Base-by-base conservation (phyloP, 768 basidiomycete genomes). In the Trametes coccinea region DNA sequence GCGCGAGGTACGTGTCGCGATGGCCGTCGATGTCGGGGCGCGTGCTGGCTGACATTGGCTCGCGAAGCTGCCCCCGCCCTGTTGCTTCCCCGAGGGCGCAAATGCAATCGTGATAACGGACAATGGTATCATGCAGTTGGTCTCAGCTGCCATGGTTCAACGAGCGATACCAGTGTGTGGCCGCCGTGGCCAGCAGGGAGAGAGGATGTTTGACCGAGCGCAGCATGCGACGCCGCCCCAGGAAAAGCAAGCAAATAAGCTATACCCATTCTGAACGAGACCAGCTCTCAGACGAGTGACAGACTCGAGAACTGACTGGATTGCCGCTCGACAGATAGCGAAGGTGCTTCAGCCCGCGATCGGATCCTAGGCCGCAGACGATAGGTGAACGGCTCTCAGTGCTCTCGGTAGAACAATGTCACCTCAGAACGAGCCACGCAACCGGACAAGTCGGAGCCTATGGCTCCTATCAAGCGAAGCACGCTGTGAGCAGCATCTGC, bases 31-130 rank as follows among this genome's bases (percentile, higher is more conserved):
- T 45, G 50, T 37, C 37, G n/a, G 30, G 39, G 50, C 50, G 40
- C 17, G 51, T n/a, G 27, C 34, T n/a, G 17, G 10, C 37, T 41
- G 31, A 27, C 45, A 46, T 27, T 47, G 29, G 29, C 39, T n/a
- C 56, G 40, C 48, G 30, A 30, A 39, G 55, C 16, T 34, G 50
- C 56, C 56, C 56, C 48, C 39, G 56, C 56, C 56, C 56, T 58
- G 56, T 58, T 11, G 34, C 10, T 41, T 40, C 56, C 50, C n/a
- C 45, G 45, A 30, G 56, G 56, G 56, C 33, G 22, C 56, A 17
- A 58, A 49, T 33, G 56, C 47, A 58, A 43, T 41, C 39, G 37
- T 37, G 40, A 50, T 43, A 37, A 37, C 34, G 11, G 11, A 37
- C 22, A 22, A 22, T 22, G 22, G 22, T 22, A 1, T 22, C 22